A percentile compares a stretch with the other conserved stretches of the same genome.
These are phyloP conservation scores for Lichtheimia ramosa DNA, from an alignment of 371 early-diverging fungal species.

Conservation along the genomic window DNA sequence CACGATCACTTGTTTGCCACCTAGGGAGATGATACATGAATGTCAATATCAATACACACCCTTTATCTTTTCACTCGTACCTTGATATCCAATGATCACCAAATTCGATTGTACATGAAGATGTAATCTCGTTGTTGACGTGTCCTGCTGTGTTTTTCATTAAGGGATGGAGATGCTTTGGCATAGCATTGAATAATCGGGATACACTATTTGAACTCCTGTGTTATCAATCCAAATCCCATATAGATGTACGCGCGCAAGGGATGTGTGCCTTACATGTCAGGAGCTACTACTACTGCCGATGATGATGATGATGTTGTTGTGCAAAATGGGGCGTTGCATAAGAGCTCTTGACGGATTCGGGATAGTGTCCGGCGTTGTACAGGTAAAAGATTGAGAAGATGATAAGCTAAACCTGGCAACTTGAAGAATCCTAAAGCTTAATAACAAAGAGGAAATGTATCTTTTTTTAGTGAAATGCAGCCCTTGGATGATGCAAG, in stretches of 20 bases:
- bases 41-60: not conserved
- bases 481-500: not conserved
- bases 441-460: conserved; percentile 2
- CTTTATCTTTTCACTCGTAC: not conserved
- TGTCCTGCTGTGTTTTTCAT: not conserved
- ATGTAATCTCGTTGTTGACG: not conserved
- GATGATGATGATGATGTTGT: not conserved
- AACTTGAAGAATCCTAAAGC: conserved; percentile 59
- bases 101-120: not conserved
- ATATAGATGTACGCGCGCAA: too few species aligned
- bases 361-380: conserved; percentile 37
- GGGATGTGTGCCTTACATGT: too few species aligned
- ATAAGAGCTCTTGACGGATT: conserved; percentile 36
- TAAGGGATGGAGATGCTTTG: conserved; percentile 3
- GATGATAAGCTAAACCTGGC: conserved; percentile 47
- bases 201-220: not conserved
- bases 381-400: conserved; percentile 40
- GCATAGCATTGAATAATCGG: conserved; percentile 5
- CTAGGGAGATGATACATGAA: conserved; percentile 12
- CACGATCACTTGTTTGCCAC: conserved; percentile 63
- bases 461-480: not conserved
- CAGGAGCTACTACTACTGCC: not conserved
- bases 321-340: conserved; percentile 2
- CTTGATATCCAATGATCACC: conserved; percentile 7
- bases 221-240: too few species aligned